Conservation (phyloP, 2,329 filamentous ascomycete species). For the Verticillium zaregamsianum region DNA sequence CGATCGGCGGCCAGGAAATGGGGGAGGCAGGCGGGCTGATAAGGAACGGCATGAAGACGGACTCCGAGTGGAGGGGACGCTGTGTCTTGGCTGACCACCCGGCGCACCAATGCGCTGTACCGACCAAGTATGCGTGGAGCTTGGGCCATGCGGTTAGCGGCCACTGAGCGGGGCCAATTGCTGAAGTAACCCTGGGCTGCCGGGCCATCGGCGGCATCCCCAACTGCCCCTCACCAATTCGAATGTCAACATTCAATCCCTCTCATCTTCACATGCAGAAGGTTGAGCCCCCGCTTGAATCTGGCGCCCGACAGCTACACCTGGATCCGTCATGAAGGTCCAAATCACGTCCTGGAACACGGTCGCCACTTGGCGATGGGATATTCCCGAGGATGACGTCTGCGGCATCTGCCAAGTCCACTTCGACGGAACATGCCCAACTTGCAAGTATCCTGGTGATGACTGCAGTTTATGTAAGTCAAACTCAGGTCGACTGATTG, state of each 20-base stretch:
- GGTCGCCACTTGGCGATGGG: slow-evolving; percentile 96
- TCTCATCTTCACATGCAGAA: neutral
- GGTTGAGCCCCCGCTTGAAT: neutral
- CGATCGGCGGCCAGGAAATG: neutral
- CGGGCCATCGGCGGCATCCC: neutral
- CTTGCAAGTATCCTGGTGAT: slow-evolving; percentile 96
- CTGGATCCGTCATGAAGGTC: slow-evolving; percentile 70
- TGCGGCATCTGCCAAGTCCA: slow-evolving; percentile 98
- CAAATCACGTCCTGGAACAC: slow-evolving; percentile 90
- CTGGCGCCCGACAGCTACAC: neutral
- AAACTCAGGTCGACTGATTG: neutral
- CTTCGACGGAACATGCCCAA: slow-evolving; percentile 96
- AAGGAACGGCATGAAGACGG: neutral
- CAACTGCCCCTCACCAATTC: neutral
- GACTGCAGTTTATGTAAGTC: slow-evolving; percentile 83
- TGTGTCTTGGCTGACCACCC: neutral
- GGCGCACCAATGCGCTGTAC: neutral
- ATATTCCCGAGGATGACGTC: slow-evolving; percentile 94
- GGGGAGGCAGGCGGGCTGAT: neutral
- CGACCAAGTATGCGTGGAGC: slow-evolving; percentile 14
- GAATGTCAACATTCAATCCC: neutral
- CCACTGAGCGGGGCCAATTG: neutral
- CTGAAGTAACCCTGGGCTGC: neutral
- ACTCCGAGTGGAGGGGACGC: neutral
- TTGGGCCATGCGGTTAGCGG: slow-evolving; percentile 15